phyloP scores from a whole-genome alignment of 371 early-diverging fungal species.

The Chytridium lagenaria region DNA sequence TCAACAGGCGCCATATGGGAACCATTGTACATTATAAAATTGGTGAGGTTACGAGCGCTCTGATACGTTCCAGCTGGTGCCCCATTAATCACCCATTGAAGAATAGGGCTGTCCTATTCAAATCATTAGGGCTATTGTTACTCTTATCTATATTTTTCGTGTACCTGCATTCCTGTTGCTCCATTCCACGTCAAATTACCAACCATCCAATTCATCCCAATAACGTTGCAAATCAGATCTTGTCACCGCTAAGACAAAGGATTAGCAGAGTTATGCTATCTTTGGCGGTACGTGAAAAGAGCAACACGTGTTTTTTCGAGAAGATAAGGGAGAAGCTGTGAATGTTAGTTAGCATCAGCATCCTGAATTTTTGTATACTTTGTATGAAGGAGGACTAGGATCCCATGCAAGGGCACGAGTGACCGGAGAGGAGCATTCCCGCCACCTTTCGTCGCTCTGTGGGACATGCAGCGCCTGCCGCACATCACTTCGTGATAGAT shows the following conservation, averaged over 20 bases:
- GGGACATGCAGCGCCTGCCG: slow-evolving; percentile 26
- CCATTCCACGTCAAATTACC: slow-evolving; percentile 79
- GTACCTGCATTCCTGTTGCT: slow-evolving; percentile 67
- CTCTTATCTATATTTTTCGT: not conserved
- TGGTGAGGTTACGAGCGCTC: slow-evolving; percentile 71
- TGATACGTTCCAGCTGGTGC: slow-evolving; percentile 61
- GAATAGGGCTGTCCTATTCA: slow-evolving; percentile 29
- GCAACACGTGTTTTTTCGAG: slow-evolving; percentile 62
- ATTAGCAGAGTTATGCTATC: not conserved
- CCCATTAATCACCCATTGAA: slow-evolving; percentile 67
- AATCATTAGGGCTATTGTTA: not conserved
- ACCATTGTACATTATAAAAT: slow-evolving; percentile 69
- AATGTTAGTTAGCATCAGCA: not conserved
- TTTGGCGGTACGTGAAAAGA: slow-evolving; percentile 62
- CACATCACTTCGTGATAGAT: slow-evolving; percentile 58
- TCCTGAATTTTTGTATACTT: slow-evolving; percentile 34
- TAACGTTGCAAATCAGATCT: slow-evolving; percentile 82
- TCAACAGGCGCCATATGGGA: slow-evolving; percentile 88
- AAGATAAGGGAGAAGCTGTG: slow-evolving; percentile 63
- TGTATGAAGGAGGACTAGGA: slow-evolving; percentile 56
- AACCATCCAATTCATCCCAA: slow-evolving; percentile 75
- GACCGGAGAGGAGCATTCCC: slow-evolving; percentile 69
- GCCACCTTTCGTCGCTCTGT: slow-evolving; percentile 59
- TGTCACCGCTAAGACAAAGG: slow-evolving; percentile 68
- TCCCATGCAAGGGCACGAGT: slow-evolving; percentile 55